Conservation (phyloP, 2,329 filamentous ascomycete species). For the Gaeumannomyces tritici region DNA sequence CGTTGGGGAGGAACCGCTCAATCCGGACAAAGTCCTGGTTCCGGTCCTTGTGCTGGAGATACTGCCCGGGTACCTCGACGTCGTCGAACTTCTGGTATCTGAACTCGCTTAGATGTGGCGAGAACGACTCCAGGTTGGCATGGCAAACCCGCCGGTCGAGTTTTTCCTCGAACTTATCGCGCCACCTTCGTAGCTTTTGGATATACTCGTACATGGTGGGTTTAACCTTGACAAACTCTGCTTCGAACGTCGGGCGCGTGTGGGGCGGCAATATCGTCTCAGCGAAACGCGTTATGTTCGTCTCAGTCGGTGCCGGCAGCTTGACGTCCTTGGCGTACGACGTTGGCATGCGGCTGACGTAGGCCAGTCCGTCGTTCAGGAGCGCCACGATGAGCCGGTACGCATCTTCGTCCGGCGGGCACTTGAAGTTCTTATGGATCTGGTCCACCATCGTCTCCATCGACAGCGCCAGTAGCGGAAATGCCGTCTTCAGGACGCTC, state of each 20-base stretch:
- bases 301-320: slow-evolving; percentile 80
- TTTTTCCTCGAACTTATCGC: slow-evolving; percentile 96
- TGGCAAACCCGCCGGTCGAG: slow-evolving; percentile 72
- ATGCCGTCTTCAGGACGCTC: slow-evolving; percentile 90
- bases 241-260: slow-evolving; percentile 92
- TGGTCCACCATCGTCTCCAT: slow-evolving; percentile 99
- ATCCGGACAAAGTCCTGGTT: slow-evolving; percentile 98
- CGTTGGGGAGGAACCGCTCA: slow-evolving; percentile 89
- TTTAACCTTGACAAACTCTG: slow-evolving; percentile 91
- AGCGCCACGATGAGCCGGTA: slow-evolving; percentile 96
- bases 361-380: slow-evolving; percentile 88
- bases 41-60: slow-evolving; percentile 95
- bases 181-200: slow-evolving; percentile 89
- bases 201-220: slow-evolving; percentile 99
- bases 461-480: slow-evolving; percentile 86
- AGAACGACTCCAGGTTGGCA: slow-evolving; percentile 74
- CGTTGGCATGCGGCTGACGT: slow-evolving; percentile 77
- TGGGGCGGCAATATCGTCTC: slow-evolving; percentile 92
- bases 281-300: slow-evolving; percentile 92
- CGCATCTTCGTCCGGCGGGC: slow-evolving; percentile 93
- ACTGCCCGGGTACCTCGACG: slow-evolving; percentile 95
- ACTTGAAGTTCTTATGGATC: slow-evolving; percentile 98
- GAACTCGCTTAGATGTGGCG: slow-evolving; percentile 90
- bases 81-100: slow-evolving; percentile 97
- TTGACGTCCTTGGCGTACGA: slow-evolving; percentile 89